phyloP scores from a whole-genome alignment of 2,329 filamentous ascomycete genomes.

The Claviceps arundinis region DNA sequence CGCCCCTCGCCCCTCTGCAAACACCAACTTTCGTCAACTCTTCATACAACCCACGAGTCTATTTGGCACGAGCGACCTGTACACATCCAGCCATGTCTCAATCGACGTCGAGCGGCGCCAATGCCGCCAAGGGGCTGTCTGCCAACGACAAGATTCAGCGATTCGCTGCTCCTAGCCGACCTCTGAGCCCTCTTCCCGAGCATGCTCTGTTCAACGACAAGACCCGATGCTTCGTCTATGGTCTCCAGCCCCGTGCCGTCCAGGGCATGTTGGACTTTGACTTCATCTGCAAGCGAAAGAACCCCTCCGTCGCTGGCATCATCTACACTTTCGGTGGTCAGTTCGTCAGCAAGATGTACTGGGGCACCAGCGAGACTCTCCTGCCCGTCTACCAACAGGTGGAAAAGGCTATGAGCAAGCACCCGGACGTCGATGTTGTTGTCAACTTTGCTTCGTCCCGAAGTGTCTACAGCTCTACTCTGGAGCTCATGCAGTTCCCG shows the following conservation, averaged over 20 bases:
- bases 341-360: slow-evolving; percentile 99
- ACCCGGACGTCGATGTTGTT: slow-evolving; percentile 90
- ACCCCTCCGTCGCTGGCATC: slow-evolving; percentile 93
- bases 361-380: slow-evolving; percentile 98
- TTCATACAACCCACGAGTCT: not conserved
- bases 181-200: slow-evolving; percentile 73
- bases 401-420: slow-evolving; percentile 86
- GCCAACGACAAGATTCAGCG: slow-evolving; percentile 99
- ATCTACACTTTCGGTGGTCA: slow-evolving; percentile 99
- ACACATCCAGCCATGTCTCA: slow-evolving; percentile 32
- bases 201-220: slow-evolving; percentile 98
- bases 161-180: slow-evolving; percentile 84
- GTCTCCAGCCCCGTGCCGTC: slow-evolving; percentile 87
- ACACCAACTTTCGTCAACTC: slow-evolving; percentile 3
- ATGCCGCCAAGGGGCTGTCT: slow-evolving; percentile 43
- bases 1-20: not conserved
- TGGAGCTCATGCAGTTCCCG: slow-evolving; percentile 94
- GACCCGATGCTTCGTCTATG: slow-evolving; percentile 99
- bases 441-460: slow-evolving; percentile 99
- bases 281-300: slow-evolving; percentile 99
- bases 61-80: slow-evolving; percentile 6
- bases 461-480: slow-evolving; percentile 95
- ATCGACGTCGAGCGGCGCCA: slow-evolving; percentile 34
- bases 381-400: slow-evolving; percentile 96
- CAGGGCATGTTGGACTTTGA: slow-evolving; percentile 98